phyloP scores from a whole-genome alignment of 805 yeast genomes.

The Metschnikowia similis region DNA sequence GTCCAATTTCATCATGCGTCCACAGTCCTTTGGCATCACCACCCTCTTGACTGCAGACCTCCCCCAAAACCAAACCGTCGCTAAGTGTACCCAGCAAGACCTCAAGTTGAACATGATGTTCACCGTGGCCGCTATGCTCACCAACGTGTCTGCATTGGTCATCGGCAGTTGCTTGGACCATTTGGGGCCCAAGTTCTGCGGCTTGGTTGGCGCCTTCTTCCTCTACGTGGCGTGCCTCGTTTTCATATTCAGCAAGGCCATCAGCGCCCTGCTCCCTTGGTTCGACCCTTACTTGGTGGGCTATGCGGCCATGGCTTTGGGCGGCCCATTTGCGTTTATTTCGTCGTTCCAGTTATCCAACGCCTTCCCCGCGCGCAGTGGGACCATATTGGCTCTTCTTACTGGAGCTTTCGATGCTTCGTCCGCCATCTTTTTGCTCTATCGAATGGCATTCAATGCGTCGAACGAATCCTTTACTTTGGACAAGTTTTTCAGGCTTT shows the following conservation, averaged over 20 bases:
- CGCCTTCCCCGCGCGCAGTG: slow-evolving; percentile 51
- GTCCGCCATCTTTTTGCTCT: slow-evolving; percentile 49
- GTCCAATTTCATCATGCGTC: slow-evolving; percentile 13
- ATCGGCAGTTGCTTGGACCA: slow-evolving; percentile 48
- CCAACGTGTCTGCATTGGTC: slow-evolving; percentile 49
- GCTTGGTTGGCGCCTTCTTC: slow-evolving; percentile 47
- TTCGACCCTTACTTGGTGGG: slow-evolving; percentile 53
- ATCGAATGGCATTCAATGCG: slow-evolving; percentile 37
- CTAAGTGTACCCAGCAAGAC: slow-evolving; percentile 50
- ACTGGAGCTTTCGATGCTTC: slow-evolving; percentile 61
- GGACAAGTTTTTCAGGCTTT: slow-evolving; percentile 42
- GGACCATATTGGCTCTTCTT: slow-evolving; percentile 48
- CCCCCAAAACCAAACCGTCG: slow-evolving; percentile 23
- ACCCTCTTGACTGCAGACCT: slow-evolving; percentile 6
- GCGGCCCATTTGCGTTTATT: slow-evolving; percentile 55
- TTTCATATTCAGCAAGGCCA: slow-evolving; percentile 39
- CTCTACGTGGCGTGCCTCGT: slow-evolving; percentile 42
- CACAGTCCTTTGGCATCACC: slow-evolving; percentile 8
- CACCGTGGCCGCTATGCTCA: slow-evolving; percentile 53
- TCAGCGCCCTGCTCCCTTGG: slow-evolving; percentile 11
- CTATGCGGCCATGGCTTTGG: slow-evolving; percentile 50
- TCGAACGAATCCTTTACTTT: slow-evolving; percentile 34
- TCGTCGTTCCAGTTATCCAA: slow-evolving; percentile 56
- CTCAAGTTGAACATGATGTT: slow-evolving; percentile 55
- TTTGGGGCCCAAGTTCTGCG: slow-evolving; percentile 52